phyloP scores from a whole-genome alignment of 2,329 filamentous ascomycete species.

The Dothideomycetes sp. region DNA sequence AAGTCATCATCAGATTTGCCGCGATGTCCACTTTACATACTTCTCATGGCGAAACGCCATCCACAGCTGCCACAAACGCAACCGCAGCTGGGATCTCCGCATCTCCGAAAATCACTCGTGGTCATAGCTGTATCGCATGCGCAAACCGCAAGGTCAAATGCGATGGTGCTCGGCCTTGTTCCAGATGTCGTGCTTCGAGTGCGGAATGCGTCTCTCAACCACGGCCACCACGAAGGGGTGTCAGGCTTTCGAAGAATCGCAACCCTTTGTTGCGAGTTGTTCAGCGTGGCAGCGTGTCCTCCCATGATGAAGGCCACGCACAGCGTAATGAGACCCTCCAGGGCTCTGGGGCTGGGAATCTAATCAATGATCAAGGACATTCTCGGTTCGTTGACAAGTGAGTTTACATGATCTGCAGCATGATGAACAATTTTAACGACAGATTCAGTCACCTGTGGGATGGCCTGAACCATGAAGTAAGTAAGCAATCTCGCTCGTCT shows the following conservation, averaged over 20 bases:
- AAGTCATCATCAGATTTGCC: too few species aligned
- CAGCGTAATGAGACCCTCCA: too few species aligned
- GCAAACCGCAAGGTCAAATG: constrained; percentile 34
- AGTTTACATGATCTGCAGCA: constrained; percentile 17
- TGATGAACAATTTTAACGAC: neutral
- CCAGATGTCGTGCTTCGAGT: constrained; percentile 28
- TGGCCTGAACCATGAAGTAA: constrained; percentile 22
- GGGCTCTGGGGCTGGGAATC: constrained; percentile 20
- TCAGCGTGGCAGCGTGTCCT: constrained; percentile 32
- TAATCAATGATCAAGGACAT: constrained; percentile 26
- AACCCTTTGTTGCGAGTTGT: constrained; percentile 33
- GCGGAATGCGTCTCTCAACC: too few species aligned
- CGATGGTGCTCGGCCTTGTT: constrained; percentile 28
- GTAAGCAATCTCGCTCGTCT: constrained; percentile 17
- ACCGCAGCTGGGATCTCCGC: neutral
- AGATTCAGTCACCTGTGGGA: neutral
- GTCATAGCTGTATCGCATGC: constrained; percentile 24
- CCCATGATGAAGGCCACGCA: too few species aligned
- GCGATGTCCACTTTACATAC: too few species aligned
- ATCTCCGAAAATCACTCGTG: constrained; percentile 3
- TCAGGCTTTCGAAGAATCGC: too few species aligned
- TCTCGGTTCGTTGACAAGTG: constrained; percentile 36
- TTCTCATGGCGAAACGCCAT: too few species aligned
- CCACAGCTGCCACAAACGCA: neutral
- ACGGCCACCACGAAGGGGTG: too few species aligned